These are phyloP conservation scores for Boletus bicolor DNA, from an alignment of 768 basidiomycete genomes.

Conservation along the genomic window DNA sequence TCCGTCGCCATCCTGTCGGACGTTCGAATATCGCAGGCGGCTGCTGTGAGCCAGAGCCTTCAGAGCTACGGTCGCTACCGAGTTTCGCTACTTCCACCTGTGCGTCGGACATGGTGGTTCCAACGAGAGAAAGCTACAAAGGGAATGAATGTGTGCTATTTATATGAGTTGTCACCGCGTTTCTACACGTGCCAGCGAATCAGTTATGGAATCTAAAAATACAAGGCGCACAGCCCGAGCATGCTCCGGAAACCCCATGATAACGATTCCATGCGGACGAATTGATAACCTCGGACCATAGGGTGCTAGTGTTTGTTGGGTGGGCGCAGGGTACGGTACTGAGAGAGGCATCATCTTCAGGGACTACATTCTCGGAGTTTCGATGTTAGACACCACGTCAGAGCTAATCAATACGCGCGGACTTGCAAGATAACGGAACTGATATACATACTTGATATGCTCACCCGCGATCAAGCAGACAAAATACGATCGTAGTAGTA, in stretches of 20 bases:
- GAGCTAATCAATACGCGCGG: too few species aligned
- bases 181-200: not conserved
- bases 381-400: too few species aligned
- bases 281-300: not conserved
- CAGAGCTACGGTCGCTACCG: conserved; percentile 12
- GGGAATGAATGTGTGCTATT: not conserved
- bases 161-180: not conserved
- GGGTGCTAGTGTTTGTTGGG: not conserved
- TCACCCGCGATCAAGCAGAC: too few species aligned
- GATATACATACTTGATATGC: too few species aligned
- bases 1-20: conserved; percentile 48
- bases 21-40: conserved; percentile 38
- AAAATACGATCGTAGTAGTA: too few species aligned
- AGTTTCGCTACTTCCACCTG: conserved; percentile 18
- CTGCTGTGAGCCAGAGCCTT: conserved; percentile 19
- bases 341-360: too few species aligned
- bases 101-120: conserved; percentile 20
- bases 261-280: too few species aligned
- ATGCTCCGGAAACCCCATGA: too few species aligned
- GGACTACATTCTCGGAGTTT: too few species aligned
- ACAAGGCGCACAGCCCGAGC: not conserved
- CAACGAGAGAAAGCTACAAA: not conserved
- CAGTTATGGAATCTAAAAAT: not conserved
- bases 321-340: not conserved
- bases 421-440: too few species aligned